Evolutionary conservation across 2,329 filamentous ascomycete genomes (phyloP).

Genomic region (Fusarium citri): DNA sequence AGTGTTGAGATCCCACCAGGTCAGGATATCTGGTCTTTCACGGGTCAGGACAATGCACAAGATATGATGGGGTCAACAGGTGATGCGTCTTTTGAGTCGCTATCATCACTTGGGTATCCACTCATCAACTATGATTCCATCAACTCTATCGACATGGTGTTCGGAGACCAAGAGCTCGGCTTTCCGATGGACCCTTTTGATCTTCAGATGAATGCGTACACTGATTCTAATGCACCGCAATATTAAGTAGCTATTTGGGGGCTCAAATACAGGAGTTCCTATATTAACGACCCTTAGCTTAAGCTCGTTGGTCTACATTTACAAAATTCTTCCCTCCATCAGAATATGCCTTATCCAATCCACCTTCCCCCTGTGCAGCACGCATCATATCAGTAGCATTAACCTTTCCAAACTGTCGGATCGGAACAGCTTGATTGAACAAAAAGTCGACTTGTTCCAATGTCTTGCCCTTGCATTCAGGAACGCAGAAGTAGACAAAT

Average conservation of each 20-base stretch:
- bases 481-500: conserved; percentile 36
- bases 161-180: conserved; percentile 4
- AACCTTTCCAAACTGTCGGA: conserved; percentile 32
- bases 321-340: not conserved
- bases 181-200: conserved; percentile 37
- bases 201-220: conserved; percentile 35
- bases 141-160: conserved; percentile 1
- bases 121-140: conserved; percentile 22
- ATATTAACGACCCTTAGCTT: rapidly evolving
- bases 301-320: not conserved
- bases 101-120: not conserved
- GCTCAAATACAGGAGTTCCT: rapidly evolving
- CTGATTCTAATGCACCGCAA: conserved; percentile 6
- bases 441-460: conserved; percentile 38
- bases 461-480: conserved; percentile 36
- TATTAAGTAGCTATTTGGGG: not conserved
- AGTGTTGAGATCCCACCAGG: not conserved
- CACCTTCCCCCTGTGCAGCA: not conserved
- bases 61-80: not conserved
- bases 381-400: conserved; percentile 32
- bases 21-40: conserved; percentile 22
- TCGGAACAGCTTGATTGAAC: conserved; percentile 29
- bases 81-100: not conserved
- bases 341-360: not conserved
- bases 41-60: not conserved